These are phyloP conservation scores for Pichia sp. DNA, from an alignment of 1,139 yeast species.

Conservation along the genomic window DNA sequence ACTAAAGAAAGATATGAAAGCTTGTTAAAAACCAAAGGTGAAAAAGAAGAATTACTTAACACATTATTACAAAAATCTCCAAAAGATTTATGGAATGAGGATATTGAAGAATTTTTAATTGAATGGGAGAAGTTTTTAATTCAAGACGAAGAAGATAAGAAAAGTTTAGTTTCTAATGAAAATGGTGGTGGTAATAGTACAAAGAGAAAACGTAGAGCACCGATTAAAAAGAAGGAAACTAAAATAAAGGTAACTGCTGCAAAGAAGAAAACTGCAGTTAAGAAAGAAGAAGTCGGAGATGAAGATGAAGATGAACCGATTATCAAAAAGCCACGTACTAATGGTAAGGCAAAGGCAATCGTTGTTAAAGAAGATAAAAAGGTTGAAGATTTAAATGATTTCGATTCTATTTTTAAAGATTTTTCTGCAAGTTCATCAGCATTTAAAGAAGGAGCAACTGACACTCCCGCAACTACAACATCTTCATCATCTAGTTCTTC, in stretches of 20 bases:
- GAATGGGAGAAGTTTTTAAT: constrained; percentile 62
- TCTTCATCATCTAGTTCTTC: not conserved
- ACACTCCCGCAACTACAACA: not conserved
- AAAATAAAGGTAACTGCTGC: not conserved
- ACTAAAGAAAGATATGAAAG: constrained; percentile 85
- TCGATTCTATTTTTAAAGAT: constrained; percentile 24
- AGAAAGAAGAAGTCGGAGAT: constrained; percentile 6
- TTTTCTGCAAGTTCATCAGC: constrained; percentile 12
- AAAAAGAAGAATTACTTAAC: constrained; percentile 67
- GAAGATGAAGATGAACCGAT: constrained; percentile 1
- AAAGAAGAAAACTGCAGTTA: constrained; percentile 8
- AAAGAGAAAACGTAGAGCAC: constrained; percentile 18
- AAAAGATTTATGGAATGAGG: constrained; percentile 82
- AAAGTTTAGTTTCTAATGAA: constrained; percentile 14
- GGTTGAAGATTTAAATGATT: constrained; percentile 22
- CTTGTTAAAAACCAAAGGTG: constrained; percentile 64
- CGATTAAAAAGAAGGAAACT: constrained; percentile 11
- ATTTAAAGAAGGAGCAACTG: constrained; percentile 7
- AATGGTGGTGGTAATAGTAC: constrained; percentile 18
- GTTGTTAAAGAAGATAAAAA: constrained; percentile 2
- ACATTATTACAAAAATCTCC: constrained; percentile 62
- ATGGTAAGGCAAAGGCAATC: not conserved
- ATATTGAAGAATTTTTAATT: constrained; percentile 64
- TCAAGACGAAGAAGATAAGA: constrained; percentile 44
- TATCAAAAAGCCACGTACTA: not conserved